Evolutionary conservation across 2,329 filamentous ascomycete genomes (phyloP).

Genomic region (Purpureocillium takamizusanense): DNA sequence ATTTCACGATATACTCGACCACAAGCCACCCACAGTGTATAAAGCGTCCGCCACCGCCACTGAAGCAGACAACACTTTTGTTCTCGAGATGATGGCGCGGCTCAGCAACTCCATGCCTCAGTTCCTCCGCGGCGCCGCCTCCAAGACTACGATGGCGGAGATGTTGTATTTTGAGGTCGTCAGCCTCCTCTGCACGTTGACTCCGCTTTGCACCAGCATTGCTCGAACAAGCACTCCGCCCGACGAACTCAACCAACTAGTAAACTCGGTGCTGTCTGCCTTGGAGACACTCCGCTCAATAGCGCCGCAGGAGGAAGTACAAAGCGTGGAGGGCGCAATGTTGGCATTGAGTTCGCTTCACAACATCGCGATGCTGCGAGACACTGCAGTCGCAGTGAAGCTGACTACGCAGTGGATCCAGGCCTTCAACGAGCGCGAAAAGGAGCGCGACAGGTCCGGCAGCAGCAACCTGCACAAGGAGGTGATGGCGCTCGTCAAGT

Average conservation of each 20-base stretch:
- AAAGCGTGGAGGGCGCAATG: constrained; percentile 10
- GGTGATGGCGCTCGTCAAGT: constrained; percentile 22
- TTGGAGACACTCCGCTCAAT: constrained; percentile 16
- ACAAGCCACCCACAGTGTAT: constrained; percentile 39
- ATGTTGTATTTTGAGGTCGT: constrained; percentile 33
- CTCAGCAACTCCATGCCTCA: constrained; percentile 32
- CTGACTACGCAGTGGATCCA: constrained; percentile 23
- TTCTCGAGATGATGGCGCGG: constrained; percentile 30
- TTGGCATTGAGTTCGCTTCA: constrained; percentile 24
- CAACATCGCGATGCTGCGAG: constrained; percentile 25
- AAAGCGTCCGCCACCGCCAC: constrained; percentile 33
- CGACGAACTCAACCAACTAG: constrained; percentile 16
- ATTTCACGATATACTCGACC: constrained; percentile 40
- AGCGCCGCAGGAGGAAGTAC: constrained; percentile 5
- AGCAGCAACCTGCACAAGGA: constrained; percentile 29
- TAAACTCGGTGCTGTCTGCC: constrained; percentile 13
- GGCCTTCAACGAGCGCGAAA: constrained; percentile 26
- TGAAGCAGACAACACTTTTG: constrained; percentile 33
- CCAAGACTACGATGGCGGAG: constrained; percentile 31
- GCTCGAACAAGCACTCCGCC: constrained; percentile 12
- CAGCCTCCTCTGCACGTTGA: constrained; percentile 27
- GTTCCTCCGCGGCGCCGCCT: constrained; percentile 22
- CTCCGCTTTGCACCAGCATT: constrained; percentile 18
- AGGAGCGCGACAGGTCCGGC: constrained; percentile 28
- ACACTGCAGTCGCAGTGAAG: constrained; percentile 24